Percentiles rank a stretch among this genome's conserved stretches.
phyloP scores from a whole-genome alignment of 2,329 filamentous ascomycete species.

The Penicillium sp. region DNA sequence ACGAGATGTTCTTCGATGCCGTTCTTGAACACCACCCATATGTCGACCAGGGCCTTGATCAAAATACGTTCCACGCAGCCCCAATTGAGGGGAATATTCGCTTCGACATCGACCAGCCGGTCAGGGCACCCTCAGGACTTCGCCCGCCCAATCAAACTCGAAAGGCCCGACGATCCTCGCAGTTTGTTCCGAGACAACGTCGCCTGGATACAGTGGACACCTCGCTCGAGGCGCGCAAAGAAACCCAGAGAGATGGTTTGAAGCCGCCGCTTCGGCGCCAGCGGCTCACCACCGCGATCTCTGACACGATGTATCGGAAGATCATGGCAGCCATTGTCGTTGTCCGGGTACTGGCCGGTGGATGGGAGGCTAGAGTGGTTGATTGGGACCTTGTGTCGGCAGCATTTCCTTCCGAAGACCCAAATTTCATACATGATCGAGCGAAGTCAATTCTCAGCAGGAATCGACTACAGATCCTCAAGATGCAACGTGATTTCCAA shows the following conservation, averaged over 20 bases:
- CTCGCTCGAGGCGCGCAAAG: slow-evolving; percentile 1
- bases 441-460: slow-evolving; percentile 41
- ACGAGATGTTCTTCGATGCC: slow-evolving; percentile 29
- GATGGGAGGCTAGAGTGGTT: slow-evolving; percentile 40
- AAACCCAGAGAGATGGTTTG: not conserved
- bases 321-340: slow-evolving; percentile 45
- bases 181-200: slow-evolving; percentile 17
- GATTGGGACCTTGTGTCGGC: slow-evolving; percentile 47
- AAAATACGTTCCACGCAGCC: slow-evolving; percentile 28
- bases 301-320: slow-evolving; percentile 31
- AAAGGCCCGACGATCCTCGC: not conserved
- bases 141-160: not conserved
- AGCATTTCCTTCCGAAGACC: slow-evolving; percentile 42
- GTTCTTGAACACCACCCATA: slow-evolving; percentile 27
- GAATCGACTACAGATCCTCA: slow-evolving; percentile 41
- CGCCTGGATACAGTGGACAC: slow-evolving; percentile 28
- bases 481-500: slow-evolving; percentile 49
- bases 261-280: slow-evolving; percentile 10
- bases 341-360: slow-evolving; percentile 46
- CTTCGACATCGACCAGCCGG: slow-evolving; percentile 30
- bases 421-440: slow-evolving; percentile 37
- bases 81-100: slow-evolving; percentile 34
- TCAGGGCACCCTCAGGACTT: not conserved
- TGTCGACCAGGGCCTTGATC: slow-evolving; percentile 38
- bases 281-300: slow-evolving; percentile 22